Percentiles rank a stretch among this genome's conserved stretches.
These are phyloP conservation scores for Ustulina deusta DNA, from an alignment of 2,329 filamentous ascomycete genomes.

Conservation along the genomic window DNA sequence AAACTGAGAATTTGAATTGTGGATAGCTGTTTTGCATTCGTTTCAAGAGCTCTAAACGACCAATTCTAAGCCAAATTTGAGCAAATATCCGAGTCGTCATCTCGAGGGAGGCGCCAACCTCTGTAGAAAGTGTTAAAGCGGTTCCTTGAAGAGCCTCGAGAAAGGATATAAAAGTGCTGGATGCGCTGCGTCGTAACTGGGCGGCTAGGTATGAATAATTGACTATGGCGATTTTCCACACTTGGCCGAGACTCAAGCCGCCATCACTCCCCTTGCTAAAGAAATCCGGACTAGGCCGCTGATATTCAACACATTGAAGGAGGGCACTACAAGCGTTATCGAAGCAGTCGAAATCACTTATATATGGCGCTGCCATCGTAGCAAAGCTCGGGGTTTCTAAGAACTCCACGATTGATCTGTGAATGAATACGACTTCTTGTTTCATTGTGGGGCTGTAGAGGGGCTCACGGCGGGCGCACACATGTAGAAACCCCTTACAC, in stretches of 20 bases:
- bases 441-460: neutral
- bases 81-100: neutral
- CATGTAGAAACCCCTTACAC: slow-evolving; percentile 23
- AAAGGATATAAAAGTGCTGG: neutral
- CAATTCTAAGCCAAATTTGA: neutral
- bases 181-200: neutral
- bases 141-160: neutral
- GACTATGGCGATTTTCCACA: neutral
- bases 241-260: neutral
- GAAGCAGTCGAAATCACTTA: slow-evolving; percentile 3
- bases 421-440: slow-evolving; percentile 11
- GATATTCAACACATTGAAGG: neutral
- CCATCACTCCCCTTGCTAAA: neutral
- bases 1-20: neutral
- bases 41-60: neutral
- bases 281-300: neutral
- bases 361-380: neutral
- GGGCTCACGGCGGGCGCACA: neutral
- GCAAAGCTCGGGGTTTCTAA: slow-evolving; percentile 15
- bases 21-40: neutral
- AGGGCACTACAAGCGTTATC: neutral
- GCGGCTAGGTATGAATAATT: neutral
- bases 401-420: slow-evolving; percentile 29
- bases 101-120: neutral
- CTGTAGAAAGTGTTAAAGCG: neutral